A percentile compares a stretch with the other conserved stretches of the same genome.
These are phyloP conservation scores for Tetrastigma voinierianum DNA, from an alignment of 164 flowering plant genomes.

Conservation along the genomic window DNA sequence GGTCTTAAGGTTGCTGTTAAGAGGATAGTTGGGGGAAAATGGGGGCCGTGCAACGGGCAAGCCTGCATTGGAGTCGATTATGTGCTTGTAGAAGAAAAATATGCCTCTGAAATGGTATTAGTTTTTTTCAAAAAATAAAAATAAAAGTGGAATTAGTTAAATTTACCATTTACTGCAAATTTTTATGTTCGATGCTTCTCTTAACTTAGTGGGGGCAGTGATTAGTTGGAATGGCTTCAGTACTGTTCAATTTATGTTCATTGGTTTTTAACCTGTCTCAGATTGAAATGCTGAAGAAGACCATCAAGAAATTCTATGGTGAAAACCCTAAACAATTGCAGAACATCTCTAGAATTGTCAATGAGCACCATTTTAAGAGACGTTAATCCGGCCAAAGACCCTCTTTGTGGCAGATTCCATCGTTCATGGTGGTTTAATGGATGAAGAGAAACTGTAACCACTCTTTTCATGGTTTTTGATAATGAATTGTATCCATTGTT, in stretches of 20 bases:
- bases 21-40: conserved; percentile 65
- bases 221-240: background rate
- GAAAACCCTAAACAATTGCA: conserved; percentile 39
- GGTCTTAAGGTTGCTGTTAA: conserved; percentile 52
- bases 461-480: background rate
- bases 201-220: background rate
- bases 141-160: too few species aligned
- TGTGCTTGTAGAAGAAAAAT: conserved; percentile 62
- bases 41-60: conserved; percentile 74
- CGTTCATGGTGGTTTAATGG: conserved; percentile 70
- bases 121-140: too few species aligned
- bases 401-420: conserved; percentile 58
- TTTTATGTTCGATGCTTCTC: background rate
- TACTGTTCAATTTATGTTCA: background rate
- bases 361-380: conserved; percentile 53
- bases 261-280: conserved; percentile 17
- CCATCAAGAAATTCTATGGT: conserved; percentile 51
- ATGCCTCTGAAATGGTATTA: conserved; percentile 33
- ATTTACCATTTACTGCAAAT: background rate
- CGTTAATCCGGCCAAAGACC: conserved; percentile 51
- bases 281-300: conserved; percentile 56
- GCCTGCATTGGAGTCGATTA: conserved; percentile 79
- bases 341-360: conserved; percentile 53
- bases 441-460: conserved; percentile 63
- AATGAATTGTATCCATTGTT: background rate